Base-by-base conservation (phyloP, 2,329 filamentous ascomycete genomes). In the Drechslerella coelobrocha region DNA sequence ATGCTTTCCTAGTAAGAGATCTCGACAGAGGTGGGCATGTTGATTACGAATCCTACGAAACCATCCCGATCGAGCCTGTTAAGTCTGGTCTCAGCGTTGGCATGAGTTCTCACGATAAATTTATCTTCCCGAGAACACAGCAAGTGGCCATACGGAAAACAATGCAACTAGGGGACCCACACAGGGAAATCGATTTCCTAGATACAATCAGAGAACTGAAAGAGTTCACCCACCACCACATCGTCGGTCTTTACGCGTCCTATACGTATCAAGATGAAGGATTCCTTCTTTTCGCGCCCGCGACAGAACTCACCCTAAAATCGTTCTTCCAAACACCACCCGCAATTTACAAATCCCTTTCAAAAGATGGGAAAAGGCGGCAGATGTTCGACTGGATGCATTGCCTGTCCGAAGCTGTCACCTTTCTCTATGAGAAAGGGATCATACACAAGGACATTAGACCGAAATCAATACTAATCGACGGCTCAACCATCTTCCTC, bases 351-450 rank as follows among this genome's bases (percentile, higher is more conserved):
- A 88, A 88, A 75, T 84, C 83, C 54, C 77, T 90, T 4, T 75
- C 84, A 2, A 89, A 89, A 76, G 80, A 82, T 56, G 83, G 85
- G 39, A 82, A 88, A 27, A 82, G 86, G 34, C 80, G 81, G 47
- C 79, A 88, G 12, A 77, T 91, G 81, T 81, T 90, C 76, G 87
- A 89, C 77, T 92, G 89, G 89, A 84, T 91, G 75, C 86, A 89
- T 75, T 92, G 89, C 76, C 82, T 92, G 2, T 82, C 84, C 41
- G 87, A 90, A 76, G 86, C 88, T 1, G 76, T 91, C n/a, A 84
- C 86, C 57, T 89, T 84, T 72, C 79, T 92, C 1, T 89, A 92
- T 76, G 83, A 82, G 72, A 83, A 83, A 48, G 85, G 86, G 1
- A 82, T 85, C 24, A 84, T 84, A 1, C 89, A 92, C 75, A 84